Conservation (phyloP, 2,329 filamentous ascomycete species). For the Trichoderma afroharzianum region DNA sequence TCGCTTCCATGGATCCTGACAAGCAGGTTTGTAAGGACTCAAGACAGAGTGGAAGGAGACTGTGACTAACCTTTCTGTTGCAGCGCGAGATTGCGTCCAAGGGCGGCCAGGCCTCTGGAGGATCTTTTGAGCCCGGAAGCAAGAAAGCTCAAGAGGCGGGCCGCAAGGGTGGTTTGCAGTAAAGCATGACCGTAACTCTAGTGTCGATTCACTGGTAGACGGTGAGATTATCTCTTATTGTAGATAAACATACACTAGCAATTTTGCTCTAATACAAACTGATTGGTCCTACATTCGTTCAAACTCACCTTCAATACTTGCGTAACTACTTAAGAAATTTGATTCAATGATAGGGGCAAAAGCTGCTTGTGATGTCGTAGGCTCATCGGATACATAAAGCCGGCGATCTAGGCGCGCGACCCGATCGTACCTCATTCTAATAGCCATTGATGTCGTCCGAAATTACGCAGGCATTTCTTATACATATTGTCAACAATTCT, state of each 20-base stretch:
- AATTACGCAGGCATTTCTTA: background rate
- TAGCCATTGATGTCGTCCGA: background rate
- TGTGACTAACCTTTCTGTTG: background rate
- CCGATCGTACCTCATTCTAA: background rate
- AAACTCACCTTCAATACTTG: too few species aligned
- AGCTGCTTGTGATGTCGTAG: background rate
- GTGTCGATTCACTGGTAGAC: background rate
- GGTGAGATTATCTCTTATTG: background rate
- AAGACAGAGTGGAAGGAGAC: background rate
- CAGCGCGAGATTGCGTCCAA: constrained; percentile 53
- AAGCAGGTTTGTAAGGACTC: constrained; percentile 34
- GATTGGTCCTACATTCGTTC: background rate
- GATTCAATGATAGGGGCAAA: too few species aligned
- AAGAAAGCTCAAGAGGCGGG: constrained; percentile 52
- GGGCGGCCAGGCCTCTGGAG: constrained; percentile 51
- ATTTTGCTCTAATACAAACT: background rate
- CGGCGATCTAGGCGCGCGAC: too few species aligned
- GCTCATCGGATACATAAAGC: background rate
- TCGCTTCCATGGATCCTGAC: constrained; percentile 40
- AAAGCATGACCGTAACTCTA: background rate
- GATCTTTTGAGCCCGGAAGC: constrained; percentile 52
- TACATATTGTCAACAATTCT: background rate
- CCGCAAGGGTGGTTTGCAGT: constrained; percentile 44
- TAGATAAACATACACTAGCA: background rate
- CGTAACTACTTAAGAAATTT: too few species aligned